Evolutionary conservation across 129 eudicot species (phyloP), one percentile per base, ranked within the genome.

Genomic region (Dittrichia graveolens): DNA sequence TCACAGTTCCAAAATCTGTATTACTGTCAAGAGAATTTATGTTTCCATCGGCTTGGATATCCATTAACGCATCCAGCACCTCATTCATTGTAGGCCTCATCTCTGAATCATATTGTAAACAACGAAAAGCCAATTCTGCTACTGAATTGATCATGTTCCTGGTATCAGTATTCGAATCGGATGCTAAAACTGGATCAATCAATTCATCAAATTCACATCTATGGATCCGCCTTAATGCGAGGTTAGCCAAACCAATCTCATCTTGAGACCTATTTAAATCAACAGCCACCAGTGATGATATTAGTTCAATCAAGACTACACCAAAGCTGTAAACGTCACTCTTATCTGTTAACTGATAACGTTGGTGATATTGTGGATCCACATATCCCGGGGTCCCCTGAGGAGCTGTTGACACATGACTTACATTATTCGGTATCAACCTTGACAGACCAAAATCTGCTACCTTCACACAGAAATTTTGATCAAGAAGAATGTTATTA

Each of bases 281-380:
- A 16, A 88, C 86, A 2, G 91, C 94, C 4, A 85, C 87, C 90
- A 88, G 67, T 3, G 97, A 86, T 2, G 96, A 88, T 38, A 91
- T 84, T 10, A 91, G 89, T 75, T 92, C 97, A 39, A 88, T 54
- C 10, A 92, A 81, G 5, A 92, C 96, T 3, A 92, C 96, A 3
- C 97, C 97, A 56, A 91, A 88, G 83, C 96, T 91, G 31, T 88
- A 91, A 42, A 91, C 97, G 66, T 91, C 97, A 67, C 92, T 88
- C 77, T 84, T 91, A 12, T 82, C 85, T 0, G 93, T 88, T 4
- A 91, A 79, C 14, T 84, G 95, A 77, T 86, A 89, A 37, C 86
- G 79, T 72, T 84, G 85, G 69, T 83, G 89, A 65, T 92, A 92
- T 73, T 84, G 93, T 0, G 97, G 97, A 65, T 88, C 97, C 6